Conservation (phyloP, 2,329 filamentous ascomycete genomes). For the Exophiala mesophila region DNA sequence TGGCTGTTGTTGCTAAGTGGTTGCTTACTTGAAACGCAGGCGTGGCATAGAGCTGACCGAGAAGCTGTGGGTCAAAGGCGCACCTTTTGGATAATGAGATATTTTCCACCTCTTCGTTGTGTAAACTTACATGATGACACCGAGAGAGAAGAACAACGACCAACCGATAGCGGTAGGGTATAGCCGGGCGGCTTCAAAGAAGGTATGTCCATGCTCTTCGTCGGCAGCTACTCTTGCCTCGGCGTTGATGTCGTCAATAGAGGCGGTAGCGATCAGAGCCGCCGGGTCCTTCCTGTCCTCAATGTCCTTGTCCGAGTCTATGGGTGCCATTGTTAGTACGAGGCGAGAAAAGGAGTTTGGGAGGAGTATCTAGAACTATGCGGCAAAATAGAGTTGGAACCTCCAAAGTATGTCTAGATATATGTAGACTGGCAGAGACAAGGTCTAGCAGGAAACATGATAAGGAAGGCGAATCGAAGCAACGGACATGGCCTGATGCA, state of each 20-base stretch:
- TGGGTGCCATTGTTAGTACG: slow-evolving; percentile 33
- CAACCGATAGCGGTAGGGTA: slow-evolving; percentile 43
- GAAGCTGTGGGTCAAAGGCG: slow-evolving; percentile 58
- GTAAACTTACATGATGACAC: slow-evolving; percentile 47
- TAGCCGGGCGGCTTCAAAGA: slow-evolving; percentile 37
- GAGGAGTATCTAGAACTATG: not conserved
- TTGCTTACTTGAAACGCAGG: slow-evolving; percentile 47
- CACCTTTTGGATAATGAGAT: slow-evolving; percentile 9
- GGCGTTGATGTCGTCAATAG: slow-evolving; percentile 24
- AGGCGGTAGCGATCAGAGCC: slow-evolving; percentile 21
- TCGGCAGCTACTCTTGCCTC: slow-evolving; percentile 33
- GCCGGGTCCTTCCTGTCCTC: slow-evolving; percentile 20
- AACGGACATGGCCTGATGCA: too few species aligned
- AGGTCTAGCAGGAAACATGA: not conserved
- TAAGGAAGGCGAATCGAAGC: not conserved
- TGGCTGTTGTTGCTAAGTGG: not conserved
- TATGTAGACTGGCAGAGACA: too few species aligned
- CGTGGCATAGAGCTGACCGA: slow-evolving; percentile 58
- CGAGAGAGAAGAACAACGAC: slow-evolving; percentile 32
- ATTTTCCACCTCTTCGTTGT: slow-evolving; percentile 67
- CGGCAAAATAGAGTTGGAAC: slow-evolving; percentile 4
- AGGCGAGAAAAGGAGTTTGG: not conserved
- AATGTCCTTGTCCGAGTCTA: slow-evolving; percentile 22
- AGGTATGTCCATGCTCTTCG: slow-evolving; percentile 33
- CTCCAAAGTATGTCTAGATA: too few species aligned